These are phyloP conservation scores for Dactylellina drechsleri DNA, from an alignment of 2,329 filamentous ascomycete genomes.

Conservation along the genomic window DNA sequence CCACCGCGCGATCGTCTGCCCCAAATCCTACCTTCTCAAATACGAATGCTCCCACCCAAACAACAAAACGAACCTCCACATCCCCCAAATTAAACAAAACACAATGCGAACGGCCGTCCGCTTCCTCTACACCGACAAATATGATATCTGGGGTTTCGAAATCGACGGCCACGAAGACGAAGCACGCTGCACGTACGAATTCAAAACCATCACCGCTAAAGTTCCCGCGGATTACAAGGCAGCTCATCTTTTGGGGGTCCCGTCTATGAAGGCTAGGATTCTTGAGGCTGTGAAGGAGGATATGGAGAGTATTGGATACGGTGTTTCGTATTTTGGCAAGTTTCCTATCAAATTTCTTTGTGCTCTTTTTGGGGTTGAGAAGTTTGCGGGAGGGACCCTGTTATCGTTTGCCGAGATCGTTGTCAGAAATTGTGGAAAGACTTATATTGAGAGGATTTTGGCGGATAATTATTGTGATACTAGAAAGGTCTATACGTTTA, in stretches of 20 bases:
- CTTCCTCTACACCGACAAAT: slow-evolving; percentile 23
- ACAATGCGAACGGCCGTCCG: slow-evolving; percentile 25
- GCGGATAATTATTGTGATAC: neutral
- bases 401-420: slow-evolving; percentile 8
- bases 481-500: neutral
- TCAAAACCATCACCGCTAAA: neutral
- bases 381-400: neutral
- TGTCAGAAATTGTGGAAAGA: neutral
- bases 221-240: slow-evolving; percentile 6
- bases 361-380: neutral
- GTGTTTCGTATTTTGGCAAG: neutral
- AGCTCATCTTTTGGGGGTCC: neutral
- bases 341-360: slow-evolving; percentile 9
- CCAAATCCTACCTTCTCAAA: slow-evolving; percentile 12
- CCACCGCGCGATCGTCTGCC: slow-evolving; percentile 20
- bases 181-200: neutral
- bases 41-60: neutral
- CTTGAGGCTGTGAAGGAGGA: neutral
- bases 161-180: slow-evolving; percentile 1
- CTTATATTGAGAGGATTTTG: neutral
- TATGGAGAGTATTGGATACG: neutral
- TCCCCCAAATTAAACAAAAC: neutral
- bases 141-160: slow-evolving; percentile 28
- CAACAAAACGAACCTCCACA: neutral
- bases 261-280: neutral